phyloP scores from a whole-genome alignment of 2,329 filamentous ascomycete species.

The Talaromyces atroroseus region DNA sequence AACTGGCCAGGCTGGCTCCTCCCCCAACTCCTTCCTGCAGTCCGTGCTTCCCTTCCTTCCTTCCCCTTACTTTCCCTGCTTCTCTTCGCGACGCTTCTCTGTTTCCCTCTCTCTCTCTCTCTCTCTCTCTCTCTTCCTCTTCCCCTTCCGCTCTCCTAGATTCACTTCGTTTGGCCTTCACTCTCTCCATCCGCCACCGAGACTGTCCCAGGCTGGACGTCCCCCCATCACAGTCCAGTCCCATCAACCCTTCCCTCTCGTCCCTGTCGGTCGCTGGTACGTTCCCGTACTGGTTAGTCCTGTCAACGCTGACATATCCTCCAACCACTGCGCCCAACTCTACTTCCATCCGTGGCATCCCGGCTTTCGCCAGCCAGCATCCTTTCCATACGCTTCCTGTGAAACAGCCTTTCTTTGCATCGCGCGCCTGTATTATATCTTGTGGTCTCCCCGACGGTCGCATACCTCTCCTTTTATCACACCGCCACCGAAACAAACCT shows the following conservation, averaged over 20 bases:
- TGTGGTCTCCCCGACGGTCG: not conserved
- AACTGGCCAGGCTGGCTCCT: not conserved
- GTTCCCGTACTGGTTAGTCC: not conserved
- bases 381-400: not conserved
- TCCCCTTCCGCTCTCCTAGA: not conserved
- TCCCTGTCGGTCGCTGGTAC: not conserved
- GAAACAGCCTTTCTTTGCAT: conserved; percentile 1
- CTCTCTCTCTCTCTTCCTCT: not conserved
- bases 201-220: conserved; percentile 9
- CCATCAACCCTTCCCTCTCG: not conserved
- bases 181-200: not conserved
- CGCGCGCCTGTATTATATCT: conserved; percentile 4
- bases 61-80: conserved; percentile 7
- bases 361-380: not conserved
- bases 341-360: conserved; percentile 2
- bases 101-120: not conserved
- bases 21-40: not conserved
- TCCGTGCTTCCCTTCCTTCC: conserved; percentile 8
- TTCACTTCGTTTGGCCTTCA: not conserved
- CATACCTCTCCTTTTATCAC: not conserved
- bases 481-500: not conserved
- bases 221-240: not conserved
- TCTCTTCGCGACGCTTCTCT: conserved; percentile 13
- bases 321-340: not conserved
- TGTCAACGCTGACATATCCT: not conserved